Conservation (phyloP, 164 flowering plant genomes). For the Aristolochia fimbriata region DNA sequence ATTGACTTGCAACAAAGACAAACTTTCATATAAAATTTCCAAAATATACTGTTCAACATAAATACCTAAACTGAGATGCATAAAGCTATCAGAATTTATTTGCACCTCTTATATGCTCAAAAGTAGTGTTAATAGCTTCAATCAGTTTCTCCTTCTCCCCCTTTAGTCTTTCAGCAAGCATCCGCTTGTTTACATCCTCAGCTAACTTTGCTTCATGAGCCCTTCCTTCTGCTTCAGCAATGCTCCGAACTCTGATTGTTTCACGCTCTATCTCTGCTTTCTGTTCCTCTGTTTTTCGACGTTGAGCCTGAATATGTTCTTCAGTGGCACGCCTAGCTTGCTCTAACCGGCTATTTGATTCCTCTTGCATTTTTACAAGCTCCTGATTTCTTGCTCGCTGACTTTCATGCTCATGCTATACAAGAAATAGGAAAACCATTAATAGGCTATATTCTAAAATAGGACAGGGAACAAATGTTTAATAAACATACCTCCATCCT, state of each 20-base stretch:
- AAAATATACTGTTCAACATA: no score
- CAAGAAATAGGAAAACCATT: background rate
- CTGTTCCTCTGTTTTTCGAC: constrained; percentile 74
- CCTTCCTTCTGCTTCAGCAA: constrained; percentile 90
- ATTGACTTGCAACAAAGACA: background rate
- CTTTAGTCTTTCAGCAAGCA: constrained; percentile 63
- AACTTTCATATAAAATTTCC: background rate
- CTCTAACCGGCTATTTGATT: constrained; percentile 67
- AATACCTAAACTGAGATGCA: background rate
- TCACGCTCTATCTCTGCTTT: constrained; percentile 88
- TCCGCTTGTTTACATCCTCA: constrained; percentile 72
- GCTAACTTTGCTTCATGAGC: constrained; percentile 91
- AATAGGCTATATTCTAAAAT: background rate
- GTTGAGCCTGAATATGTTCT: constrained; percentile 85
- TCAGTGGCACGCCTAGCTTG: constrained; percentile 74
- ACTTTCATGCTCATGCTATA: constrained; percentile 85
- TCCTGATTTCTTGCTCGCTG: constrained; percentile 77
- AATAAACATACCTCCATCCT: constrained; percentile 53
- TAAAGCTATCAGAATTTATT: background rate
- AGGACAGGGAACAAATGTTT: background rate
- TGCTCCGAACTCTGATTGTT: constrained; percentile 75
- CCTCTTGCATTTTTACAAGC: constrained; percentile 85
- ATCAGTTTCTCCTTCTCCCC: constrained; percentile 97
- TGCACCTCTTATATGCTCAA: constrained; percentile 88
- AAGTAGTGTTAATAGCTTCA: constrained; percentile 89